Conservation (phyloP, 495 filamentous ascomycete genomes). For the Aspergillus biplanus region DNA sequence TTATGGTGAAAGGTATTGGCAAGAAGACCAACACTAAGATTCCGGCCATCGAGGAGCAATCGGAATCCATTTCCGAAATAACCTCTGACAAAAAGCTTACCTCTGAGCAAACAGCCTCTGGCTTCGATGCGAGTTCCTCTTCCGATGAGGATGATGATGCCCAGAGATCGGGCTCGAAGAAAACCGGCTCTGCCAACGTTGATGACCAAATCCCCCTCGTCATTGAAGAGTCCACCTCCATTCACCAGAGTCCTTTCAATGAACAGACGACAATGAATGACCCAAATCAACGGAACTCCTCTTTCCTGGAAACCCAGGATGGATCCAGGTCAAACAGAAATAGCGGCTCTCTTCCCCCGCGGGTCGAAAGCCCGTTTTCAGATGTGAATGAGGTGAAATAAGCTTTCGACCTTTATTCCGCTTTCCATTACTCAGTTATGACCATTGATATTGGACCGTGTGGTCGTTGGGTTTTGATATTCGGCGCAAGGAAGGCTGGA, state of each 20-base stretch:
- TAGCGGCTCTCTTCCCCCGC: constrained; percentile 33
- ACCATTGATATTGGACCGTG: constrained; percentile 15
- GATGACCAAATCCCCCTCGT: constrained; percentile 42
- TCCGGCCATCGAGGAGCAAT: constrained; percentile 32
- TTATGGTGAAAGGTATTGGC: constrained; percentile 45
- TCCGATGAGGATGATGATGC: constrained; percentile 42
- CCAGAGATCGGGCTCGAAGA: constrained; percentile 22
- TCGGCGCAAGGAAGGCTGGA: constrained; percentile 19
- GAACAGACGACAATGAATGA: constrained; percentile 47
- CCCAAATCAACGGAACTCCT: constrained; percentile 19
- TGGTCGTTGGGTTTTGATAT: constrained; percentile 14
- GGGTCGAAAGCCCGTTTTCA: constrained; percentile 49
- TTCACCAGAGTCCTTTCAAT: constrained; percentile 61
- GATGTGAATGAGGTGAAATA: constrained; percentile 63
- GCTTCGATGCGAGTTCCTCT: constrained; percentile 43
- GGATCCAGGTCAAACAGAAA: constrained; percentile 32
- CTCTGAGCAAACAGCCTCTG: constrained; percentile 32
- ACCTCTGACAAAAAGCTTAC: constrained; percentile 26
- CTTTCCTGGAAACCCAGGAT: constrained; percentile 24
- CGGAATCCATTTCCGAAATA: constrained; percentile 24
- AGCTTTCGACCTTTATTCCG: constrained; percentile 5
- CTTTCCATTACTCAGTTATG: constrained; percentile 10
- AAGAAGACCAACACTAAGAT: constrained; percentile 33
- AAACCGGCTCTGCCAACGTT: constrained; percentile 8
- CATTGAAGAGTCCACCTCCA: constrained; percentile 51